Evolutionary conservation across 768 basidiomycete species (phyloP), one percentile per base, ranked within the genome.

Genomic region (Russula sp.): DNA sequence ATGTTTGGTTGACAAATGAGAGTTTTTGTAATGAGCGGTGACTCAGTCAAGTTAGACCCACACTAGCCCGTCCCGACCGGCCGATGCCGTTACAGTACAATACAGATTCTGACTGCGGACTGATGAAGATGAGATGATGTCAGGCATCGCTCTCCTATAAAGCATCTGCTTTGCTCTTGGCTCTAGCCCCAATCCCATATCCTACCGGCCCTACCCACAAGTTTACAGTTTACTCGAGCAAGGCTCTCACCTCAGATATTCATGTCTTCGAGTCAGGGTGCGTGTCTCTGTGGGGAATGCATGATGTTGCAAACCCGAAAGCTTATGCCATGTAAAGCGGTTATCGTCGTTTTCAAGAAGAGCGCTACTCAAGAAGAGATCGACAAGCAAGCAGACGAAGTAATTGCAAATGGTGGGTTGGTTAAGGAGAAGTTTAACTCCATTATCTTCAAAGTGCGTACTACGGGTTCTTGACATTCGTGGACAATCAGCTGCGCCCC

Each of bases 341-440:
- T 76, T 67, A 83, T 84, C 57, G 77, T 85, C 45, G 75, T 81
- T 7, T 84, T 85, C 74, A 83, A 83, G 70, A 70, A 78, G 2
- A 48, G 59, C 32, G 80, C 75, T 43, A 69, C 77, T 32, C 53
- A 72, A 41, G 77, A 75, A 9, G 69, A 77, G 56, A 74, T 84
- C 38, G 66, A 78, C 38, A 65, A 77, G 50, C 82, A 76, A 60
- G 75, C 70, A 7, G 61, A 72, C 0, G 70, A 75, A 1, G 75
- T 84, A 11, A 65, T 67, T 22, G 61, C 51, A 6, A 74, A 76
- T 56, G 83, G 82, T 18, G 81, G 82, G 35, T 54, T 69, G n/a
- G 76, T 84, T 16, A 73, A 67, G 2, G 68, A 77, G 13, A 67
- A 58, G 35, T 83, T 77, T 62, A 75, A 73, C 25, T 57, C 66